Conservation (phyloP, 148 eudicot genomes). For the Bassia scoparia region DNA sequence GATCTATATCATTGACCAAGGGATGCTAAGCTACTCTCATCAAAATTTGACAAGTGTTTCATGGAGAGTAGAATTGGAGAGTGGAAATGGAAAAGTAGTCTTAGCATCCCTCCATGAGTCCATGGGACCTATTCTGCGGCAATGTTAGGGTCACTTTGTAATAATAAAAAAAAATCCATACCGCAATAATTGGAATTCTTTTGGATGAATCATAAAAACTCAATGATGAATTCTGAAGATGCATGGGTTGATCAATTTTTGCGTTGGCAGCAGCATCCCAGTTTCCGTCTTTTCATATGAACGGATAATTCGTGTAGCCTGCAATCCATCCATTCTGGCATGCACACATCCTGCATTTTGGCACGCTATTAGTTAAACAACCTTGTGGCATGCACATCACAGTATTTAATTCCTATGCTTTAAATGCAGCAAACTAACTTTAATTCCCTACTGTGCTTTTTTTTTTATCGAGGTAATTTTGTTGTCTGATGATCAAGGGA, state of each 20-base stretch:
- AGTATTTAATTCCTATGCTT: too few species aligned
- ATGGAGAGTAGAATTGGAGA: too few species aligned
- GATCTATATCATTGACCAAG: too few species aligned
- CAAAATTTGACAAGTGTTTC: too few species aligned
- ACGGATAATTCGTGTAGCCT: conserved; percentile 83
- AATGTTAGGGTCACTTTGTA: neutral
- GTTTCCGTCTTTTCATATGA: conserved; percentile 78
- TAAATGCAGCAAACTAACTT: too few species aligned
- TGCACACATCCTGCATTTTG: conserved; percentile 73
- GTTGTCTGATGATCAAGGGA: neutral
- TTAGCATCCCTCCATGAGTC: too few species aligned
- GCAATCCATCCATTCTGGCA: conserved; percentile 98
- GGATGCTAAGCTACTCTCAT: too few species aligned
- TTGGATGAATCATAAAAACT: conserved; percentile 32
- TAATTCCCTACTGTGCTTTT: neutral
- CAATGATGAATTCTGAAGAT: conserved; percentile 21
- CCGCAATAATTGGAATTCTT: conserved; percentile 78
- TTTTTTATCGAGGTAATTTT: neutral
- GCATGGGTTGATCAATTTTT: conserved; percentile 50
- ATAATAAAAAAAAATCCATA: conserved; percentile 33
- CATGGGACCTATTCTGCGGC: neutral
- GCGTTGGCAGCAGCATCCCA: conserved; percentile 82
- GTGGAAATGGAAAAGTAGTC: too few species aligned
- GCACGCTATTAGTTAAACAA: neutral
- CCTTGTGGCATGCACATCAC: too few species aligned